These are phyloP conservation scores for Craterostigma plantagineum DNA, from an alignment of 257 asterid genomes.

Conservation along the genomic window DNA sequence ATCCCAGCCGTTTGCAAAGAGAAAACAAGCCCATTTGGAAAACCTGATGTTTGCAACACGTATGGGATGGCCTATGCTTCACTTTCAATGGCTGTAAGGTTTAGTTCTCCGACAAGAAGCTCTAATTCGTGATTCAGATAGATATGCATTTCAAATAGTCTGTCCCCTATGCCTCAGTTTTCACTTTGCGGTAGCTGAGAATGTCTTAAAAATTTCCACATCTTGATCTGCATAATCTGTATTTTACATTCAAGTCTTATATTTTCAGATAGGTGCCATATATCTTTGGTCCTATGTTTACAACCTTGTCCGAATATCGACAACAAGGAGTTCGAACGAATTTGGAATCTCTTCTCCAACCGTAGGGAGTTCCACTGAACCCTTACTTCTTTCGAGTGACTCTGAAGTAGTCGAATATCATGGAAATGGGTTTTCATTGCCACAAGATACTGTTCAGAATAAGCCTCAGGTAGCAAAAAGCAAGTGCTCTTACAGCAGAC, in stretches of 20 bases:
- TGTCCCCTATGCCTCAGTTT: too few relatives aligned
- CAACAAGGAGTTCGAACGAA: slow-evolving; percentile 36
- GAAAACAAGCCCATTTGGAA: slow-evolving; percentile 78
- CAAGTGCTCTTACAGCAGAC: too few relatives aligned
- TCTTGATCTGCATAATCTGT: background rate
- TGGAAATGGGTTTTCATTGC: slow-evolving; percentile 20
- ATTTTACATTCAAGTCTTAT: slow-evolving; percentile 3
- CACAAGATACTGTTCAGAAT: slow-evolving; percentile 16
- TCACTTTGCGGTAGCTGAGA: background rate
- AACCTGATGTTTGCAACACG: slow-evolving; percentile 36
- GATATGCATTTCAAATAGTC: too few relatives aligned
- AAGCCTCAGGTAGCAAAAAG: slow-evolving; percentile 22
- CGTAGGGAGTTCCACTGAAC: slow-evolving; percentile 21
- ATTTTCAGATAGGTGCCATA: slow-evolving; percentile 62
- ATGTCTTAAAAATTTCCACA: background rate
- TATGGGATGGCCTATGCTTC: slow-evolving; percentile 81
- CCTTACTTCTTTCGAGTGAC: slow-evolving; percentile 35
- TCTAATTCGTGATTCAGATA: background rate
- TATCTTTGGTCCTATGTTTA: slow-evolving; percentile 75
- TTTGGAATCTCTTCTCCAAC: slow-evolving; percentile 20
- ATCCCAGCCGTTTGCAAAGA: slow-evolving; percentile 89
- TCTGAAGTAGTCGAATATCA: slow-evolving; percentile 14
- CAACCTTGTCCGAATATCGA: slow-evolving; percentile 52
- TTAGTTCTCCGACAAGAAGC: background rate
- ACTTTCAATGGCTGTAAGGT: slow-evolving; percentile 84